Evolutionary conservation across 2,329 filamentous ascomycete species (phyloP), one percentile per base, ranked within the genome.

Genomic region (Verticillium nubilum): DNA sequence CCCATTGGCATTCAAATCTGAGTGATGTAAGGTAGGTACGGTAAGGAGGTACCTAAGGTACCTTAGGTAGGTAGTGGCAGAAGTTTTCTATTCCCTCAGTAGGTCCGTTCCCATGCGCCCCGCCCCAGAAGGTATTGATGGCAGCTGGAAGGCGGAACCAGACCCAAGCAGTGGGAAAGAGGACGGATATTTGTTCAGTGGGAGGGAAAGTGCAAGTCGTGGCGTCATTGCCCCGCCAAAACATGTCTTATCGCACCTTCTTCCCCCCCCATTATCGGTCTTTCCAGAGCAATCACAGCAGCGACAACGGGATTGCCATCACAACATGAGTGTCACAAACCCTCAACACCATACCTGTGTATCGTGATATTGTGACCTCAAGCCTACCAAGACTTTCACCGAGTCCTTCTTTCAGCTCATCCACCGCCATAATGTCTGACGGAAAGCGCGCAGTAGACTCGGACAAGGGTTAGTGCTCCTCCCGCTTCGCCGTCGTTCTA

Each of bases 381-480:
- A 27, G 28, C 53, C 27, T 23, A 12, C 29, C 29, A 31, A 5
- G 2, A 5, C 13, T 31, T 31, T 47, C 37, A 4, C 35, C 19
- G 2, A 19, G 7, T 9, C 37, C 37, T 10, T n/a, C n/a, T 47
- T 47, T 13, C 37, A 2, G 6, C 19, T n/a, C 37, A 23, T 10
- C 25, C 15, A 26, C 25, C 52, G 58, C 60, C 37, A 58, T 58
- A 47, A 63, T 63, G 62, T 60, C 62, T 27, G 62, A 63, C 61
- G 62, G 63, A 15, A 69, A 67, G 58, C 72, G 69, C 29, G 69
- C 62, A n/a, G 73, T 75, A 56, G 71, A 76, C 60, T 77, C 75
- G 4, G 68, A 74, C 61, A 77, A 73, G 68, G 74, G 76, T 74
- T 63, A 42, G 53, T 52, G 35, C 25, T 23, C 37, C 52, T 52